Percentiles rank a stretch among this genome's conserved stretches.
Evolutionary conservation across 768 basidiomycete species (phyloP).

Genomic region (Pholiota molesta): DNA sequence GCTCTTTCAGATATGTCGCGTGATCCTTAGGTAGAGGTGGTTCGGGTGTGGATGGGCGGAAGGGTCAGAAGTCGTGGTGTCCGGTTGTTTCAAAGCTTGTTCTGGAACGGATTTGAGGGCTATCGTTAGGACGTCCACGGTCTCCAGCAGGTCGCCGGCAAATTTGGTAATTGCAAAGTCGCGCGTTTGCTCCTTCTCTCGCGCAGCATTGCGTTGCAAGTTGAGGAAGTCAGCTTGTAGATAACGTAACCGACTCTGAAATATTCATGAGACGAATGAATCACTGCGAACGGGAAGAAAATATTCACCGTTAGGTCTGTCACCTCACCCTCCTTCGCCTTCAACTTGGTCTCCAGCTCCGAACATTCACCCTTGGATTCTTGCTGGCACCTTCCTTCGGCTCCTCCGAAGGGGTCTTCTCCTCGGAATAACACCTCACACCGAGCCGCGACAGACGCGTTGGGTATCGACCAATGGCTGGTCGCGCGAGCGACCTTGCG

Average conservation of each 20-base stretch:
- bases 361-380: slow-evolving; percentile 30
- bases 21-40: slow-evolving; percentile 53
- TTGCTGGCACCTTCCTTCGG: slow-evolving; percentile 27
- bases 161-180: slow-evolving; percentile 94
- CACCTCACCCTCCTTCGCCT: slow-evolving; percentile 81
- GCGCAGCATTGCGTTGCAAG: slow-evolving; percentile 86
- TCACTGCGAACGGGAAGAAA: background rate
- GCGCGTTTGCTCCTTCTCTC: slow-evolving; percentile 90
- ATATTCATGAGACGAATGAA: slow-evolving; percentile 15
- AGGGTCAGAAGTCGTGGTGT: slow-evolving; percentile 3
- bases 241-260: slow-evolving; percentile 85
- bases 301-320: slow-evolving; percentile 78
- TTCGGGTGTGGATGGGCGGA: slow-evolving; percentile 31
- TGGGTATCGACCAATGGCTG: slow-evolving; percentile 38
- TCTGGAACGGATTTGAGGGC: slow-evolving; percentile 80
- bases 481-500: slow-evolving; percentile 36
- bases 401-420: slow-evolving; percentile 39
- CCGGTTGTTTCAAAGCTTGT: slow-evolving; percentile 38
- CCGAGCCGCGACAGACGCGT: slow-evolving; percentile 29
- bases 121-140: slow-evolving; percentile 86
- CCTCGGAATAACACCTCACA: slow-evolving; percentile 63
- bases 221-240: slow-evolving; percentile 96
- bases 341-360: slow-evolving; percentile 59
- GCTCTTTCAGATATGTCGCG: slow-evolving; percentile 61
- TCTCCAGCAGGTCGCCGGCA: slow-evolving; percentile 86